Base-by-base conservation (phyloP, 2,329 filamentous ascomycete species). In the Clonostachys byssicola region DNA sequence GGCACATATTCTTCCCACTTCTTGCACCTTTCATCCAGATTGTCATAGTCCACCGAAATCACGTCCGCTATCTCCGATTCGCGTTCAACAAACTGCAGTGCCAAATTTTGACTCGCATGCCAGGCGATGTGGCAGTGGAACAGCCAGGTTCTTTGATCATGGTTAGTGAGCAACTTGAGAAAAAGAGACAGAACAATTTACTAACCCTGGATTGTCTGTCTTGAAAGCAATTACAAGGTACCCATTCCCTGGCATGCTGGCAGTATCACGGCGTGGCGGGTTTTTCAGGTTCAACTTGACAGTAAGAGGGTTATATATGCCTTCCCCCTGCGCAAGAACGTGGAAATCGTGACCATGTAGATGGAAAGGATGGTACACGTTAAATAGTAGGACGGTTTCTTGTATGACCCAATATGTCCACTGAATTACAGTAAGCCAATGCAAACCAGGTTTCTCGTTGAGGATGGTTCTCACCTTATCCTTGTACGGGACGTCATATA, bases 181-280 rank as follows among this genome's bases (percentile, higher is more conserved):
- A 3, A 30, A 30, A 9, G 8, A 9, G 9, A 8, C 23, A 30
- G 2, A 30, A 2, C 2, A 30, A 30, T 30, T 30, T 30, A 30
- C 23, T 30, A 2, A 30, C 23, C 75, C 74, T 2, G 75, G 72
- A 57, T 78, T 80, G 47, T 71, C 65, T 0, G 68, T 67, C 54
- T 73, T 61, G 50, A 77, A 74, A 2, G 72, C 75, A 45, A 80
- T 62, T n/a, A 76, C 70, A 5, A 77, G 46, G 57, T 72, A 72
- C 0, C 75, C 75, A 10, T 54, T 52, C 2, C 55, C 56, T 1
- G 67, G 69, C 3, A 81, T 63, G 51, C 74, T 67, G 6, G 75
- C 74, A 3, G 74, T 72, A 53, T 81, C 77, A 35, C 78, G 68
- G 12, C 78, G 72, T 20, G 73, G 68, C 2, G 78, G 75, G 55